Base-by-base conservation (phyloP, 805 yeast species). In the Candida jianshihensis region DNA sequence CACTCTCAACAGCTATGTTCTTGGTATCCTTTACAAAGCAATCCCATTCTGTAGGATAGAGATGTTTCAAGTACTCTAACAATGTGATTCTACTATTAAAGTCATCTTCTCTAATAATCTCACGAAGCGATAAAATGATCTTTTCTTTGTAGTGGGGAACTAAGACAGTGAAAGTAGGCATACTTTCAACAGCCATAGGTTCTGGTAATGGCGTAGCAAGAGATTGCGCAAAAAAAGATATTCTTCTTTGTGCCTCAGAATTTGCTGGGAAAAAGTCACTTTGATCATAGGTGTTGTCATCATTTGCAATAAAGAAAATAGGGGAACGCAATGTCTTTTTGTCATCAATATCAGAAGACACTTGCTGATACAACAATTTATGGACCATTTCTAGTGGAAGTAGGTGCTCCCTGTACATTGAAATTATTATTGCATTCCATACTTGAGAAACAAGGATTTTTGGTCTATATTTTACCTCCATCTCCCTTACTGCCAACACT, bases 151-250 rank as follows among this genome's bases (percentile, higher is more conserved):
- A 88, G 56, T 88, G 96, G 8, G 97, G 97, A 26, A 88, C 73
- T 51, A 88, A 65, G 4, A 88, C 96, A 0, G 94, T 78, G 48
- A 86, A 86, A 0, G 83, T 63, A 1, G 95, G 94, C 89, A 85
- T 84, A 28, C 76, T 64, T 26, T 73, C 74, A 15, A 79, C 70
- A 0, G 85, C 71, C 11, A 71, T 59, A 0, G 87, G 79, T 32
- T 78, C 86, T 1, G 86, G 82, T 58, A 87, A 79, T 1, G 95
- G 90, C 0, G 94, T 84, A 0, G 95, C 78, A 25, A 87, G 62
- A 0, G 95, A 85, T 53, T 87, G 95, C 0, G 96, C 96, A 66
- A 87, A 87, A 51, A 84, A 87, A 0, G 95, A 82, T 2, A 87
- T 70, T 38, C 96, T 68, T 44, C 96, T 64, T 49, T 78, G 78